Percentiles rank a stretch among this genome's conserved stretches.
Evolutionary conservation across 192 early-diverging fungal species (phyloP).

Genomic region (Coemansia biformis): DNA sequence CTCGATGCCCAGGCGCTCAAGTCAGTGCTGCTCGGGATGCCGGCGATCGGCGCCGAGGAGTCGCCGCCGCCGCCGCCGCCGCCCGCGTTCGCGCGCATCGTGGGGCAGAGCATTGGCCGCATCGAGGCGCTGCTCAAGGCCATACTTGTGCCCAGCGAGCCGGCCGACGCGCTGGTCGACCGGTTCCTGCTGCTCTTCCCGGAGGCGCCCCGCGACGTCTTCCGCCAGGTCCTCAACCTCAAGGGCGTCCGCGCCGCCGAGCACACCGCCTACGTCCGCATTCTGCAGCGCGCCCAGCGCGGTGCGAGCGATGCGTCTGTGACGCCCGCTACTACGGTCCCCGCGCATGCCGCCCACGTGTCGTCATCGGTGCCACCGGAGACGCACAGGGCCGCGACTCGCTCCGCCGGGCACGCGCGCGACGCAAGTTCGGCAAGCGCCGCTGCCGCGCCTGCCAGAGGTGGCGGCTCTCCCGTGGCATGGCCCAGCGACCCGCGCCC

Average conservation of each 20-base stretch:
- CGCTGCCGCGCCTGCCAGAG: no score
- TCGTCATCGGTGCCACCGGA: no score
- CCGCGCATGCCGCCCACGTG: no score
- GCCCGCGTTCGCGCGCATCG: slow-evolving; percentile 74
- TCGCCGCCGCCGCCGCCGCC: slow-evolving; percentile 5
- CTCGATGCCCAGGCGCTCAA: slow-evolving; percentile 93
- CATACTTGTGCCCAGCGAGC: slow-evolving; percentile 77
- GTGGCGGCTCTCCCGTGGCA: background rate
- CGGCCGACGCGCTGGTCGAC: slow-evolving; percentile 75
- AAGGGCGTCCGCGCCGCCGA: slow-evolving; percentile 69
- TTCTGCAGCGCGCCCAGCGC: slow-evolving; percentile 9
- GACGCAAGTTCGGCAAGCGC: background rate
- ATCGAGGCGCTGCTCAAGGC: slow-evolving; percentile 88
- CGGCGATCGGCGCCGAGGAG: slow-evolving; percentile 56
- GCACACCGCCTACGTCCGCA: slow-evolving; percentile 43
- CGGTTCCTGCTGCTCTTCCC: slow-evolving; percentile 85
- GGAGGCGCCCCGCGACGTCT: slow-evolving; percentile 60
- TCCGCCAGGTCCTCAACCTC: slow-evolving; percentile 77
- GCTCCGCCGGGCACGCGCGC: background rate
- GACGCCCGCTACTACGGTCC: no score
- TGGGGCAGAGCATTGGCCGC: slow-evolving; percentile 72
- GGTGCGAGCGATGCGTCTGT: background rate
- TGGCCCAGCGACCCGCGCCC: background rate
- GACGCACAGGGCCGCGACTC: background rate
- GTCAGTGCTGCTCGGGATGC: slow-evolving; percentile 70